Base-by-base conservation (phyloP, 2,329 filamentous ascomycete species). In the Gaeumannomyces tritici region DNA sequence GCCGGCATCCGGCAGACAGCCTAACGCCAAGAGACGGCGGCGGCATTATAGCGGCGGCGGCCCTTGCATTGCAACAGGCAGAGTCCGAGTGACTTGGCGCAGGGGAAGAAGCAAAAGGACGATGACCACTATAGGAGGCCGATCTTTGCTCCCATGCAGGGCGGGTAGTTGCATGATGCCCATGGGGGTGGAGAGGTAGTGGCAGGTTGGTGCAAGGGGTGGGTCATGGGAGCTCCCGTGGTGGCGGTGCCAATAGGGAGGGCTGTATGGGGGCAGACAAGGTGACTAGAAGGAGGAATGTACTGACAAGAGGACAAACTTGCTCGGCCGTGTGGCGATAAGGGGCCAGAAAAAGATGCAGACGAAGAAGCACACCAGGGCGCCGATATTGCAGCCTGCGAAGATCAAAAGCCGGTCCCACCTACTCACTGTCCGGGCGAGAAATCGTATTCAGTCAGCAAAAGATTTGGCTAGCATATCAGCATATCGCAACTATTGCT, bases 351-450 rank as follows among this genome's bases (percentile, higher is more conserved):
- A 81, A 69, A 88, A 88, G 79, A 98, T 96, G 80, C 90, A 93
- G 70, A 96, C 86, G 73, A 96, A 86, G 80, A 99, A 98, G 80
- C 96, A 93, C 68, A 90, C 91, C 67, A 91, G 81, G 66, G 95
- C 92, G 65, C 89, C 92, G 69, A 96, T 76, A 76, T 96, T 96
- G 79, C 93, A 96, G 72, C 88, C 91, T 67, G 85, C 88, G 76
- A 99, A 99, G 70, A 98, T 85, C 74, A 99, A 82, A 72, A 98
- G 79, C 63, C 93, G 90, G 78, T 99, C 95, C 95, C 93, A 98
- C 78, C 93, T 86, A 79, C 91, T 96, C 80, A 99, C 95, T 98
- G 69, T 64, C 31, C 33, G 33, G 60, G 77, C 72, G 70, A 70
- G 35, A 67, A n/a, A 47, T 55, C 24, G 31, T 21, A 64, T 55